These are phyloP conservation scores for Fusarium chlamydosporum DNA, from an alignment of 2,329 filamentous ascomycete genomes.

Conservation along the genomic window DNA sequence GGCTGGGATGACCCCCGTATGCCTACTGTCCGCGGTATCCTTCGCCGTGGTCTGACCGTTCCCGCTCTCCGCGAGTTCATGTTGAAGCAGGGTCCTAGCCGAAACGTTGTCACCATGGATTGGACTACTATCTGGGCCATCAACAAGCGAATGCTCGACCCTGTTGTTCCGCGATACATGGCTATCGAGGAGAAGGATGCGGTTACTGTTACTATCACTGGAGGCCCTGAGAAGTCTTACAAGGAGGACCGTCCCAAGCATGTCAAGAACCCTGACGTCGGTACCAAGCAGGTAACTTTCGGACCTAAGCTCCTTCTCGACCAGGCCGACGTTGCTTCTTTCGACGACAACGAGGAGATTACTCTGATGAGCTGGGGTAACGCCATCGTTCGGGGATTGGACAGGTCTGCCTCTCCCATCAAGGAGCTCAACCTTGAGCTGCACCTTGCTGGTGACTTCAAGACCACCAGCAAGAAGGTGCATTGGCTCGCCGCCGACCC, in stretches of 20 bases:
- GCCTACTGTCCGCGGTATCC: slow-evolving; percentile 85
- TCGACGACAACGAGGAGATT: slow-evolving; percentile 89
- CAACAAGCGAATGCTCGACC: slow-evolving; percentile 89
- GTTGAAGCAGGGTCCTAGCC: slow-evolving; percentile 84
- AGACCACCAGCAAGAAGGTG: slow-evolving; percentile 95
- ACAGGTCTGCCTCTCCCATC: slow-evolving; percentile 68
- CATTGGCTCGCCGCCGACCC: slow-evolving; percentile 87
- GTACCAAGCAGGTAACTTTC: slow-evolving; percentile 87
- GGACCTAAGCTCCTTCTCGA: slow-evolving; percentile 83
- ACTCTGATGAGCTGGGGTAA: slow-evolving; percentile 98
- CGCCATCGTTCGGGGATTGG: slow-evolving; percentile 80
- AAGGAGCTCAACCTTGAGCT: slow-evolving; percentile 83
- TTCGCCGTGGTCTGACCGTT: slow-evolving; percentile 83
- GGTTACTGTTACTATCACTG: slow-evolving; percentile 78
- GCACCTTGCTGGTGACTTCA: slow-evolving; percentile 93
- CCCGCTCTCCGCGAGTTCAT: slow-evolving; percentile 86
- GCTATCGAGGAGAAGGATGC: slow-evolving; percentile 78
- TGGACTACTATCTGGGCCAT: slow-evolving; percentile 80
- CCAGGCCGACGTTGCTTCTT: slow-evolving; percentile 85
- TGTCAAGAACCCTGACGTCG: slow-evolving; percentile 87
- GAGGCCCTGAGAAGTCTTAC: slow-evolving; percentile 73
- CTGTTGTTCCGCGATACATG: slow-evolving; percentile 79
- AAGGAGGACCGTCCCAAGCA: slow-evolving; percentile 87
- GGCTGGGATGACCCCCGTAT: slow-evolving; percentile 91
- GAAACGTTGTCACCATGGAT: slow-evolving; percentile 87